Evolutionary conservation across 129 eudicot genomes (phyloP).

Genomic region (Flaveria trinervia): DNA sequence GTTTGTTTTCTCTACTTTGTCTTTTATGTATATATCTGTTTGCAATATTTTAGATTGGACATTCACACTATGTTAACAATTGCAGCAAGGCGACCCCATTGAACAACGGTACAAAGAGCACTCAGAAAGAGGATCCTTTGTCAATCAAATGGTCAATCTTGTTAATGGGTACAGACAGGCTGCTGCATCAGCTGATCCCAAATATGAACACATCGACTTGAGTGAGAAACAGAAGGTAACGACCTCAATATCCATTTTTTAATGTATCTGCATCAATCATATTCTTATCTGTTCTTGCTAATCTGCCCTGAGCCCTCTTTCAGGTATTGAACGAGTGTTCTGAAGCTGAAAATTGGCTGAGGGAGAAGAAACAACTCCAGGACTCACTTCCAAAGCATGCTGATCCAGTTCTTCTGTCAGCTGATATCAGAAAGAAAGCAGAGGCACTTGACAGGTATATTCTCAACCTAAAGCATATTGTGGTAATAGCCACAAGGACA

Average conservation of each 20-base stretch:
- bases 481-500: too few relatives aligned
- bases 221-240: conserved; percentile 55
- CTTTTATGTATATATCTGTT: neutral
- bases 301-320: neutral
- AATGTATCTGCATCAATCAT: neutral
- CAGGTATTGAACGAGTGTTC: conserved; percentile 85
- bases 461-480: neutral
- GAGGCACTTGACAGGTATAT: conserved; percentile 82
- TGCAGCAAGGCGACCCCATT: conserved; percentile 44
- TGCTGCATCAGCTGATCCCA: conserved; percentile 61
- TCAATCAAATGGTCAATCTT: conserved; percentile 50
- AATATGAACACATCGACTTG: conserved; percentile 11
- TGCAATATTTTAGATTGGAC: neutral
- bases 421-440: conserved; percentile 70
- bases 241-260: neutral
- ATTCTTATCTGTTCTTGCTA: neutral
- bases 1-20: conserved; percentile 22
- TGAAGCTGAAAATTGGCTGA: conserved; percentile 86
- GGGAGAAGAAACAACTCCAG: conserved; percentile 74
- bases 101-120: conserved; percentile 82
- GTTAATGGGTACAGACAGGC: conserved; percentile 71
- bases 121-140: conserved; percentile 57
- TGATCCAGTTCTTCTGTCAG: conserved; percentile 62
- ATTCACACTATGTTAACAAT: neutral
- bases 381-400: conserved; percentile 76